phyloP scores from a whole-genome alignment of 1,284 basidiomycete genomes.

The Phellopilus nigrolimitatus region DNA sequence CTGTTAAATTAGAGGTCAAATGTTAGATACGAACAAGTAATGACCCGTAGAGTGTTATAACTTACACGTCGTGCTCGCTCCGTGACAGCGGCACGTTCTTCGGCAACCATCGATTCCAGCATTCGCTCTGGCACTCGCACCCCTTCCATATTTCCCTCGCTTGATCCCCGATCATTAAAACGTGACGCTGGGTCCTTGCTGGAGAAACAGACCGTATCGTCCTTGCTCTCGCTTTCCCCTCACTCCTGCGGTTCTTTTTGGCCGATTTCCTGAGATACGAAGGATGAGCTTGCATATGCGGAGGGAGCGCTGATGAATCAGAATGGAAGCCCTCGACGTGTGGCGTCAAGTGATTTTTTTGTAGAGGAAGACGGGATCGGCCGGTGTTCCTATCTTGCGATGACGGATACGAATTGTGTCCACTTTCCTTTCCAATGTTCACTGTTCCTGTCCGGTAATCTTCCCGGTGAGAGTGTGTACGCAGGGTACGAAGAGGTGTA shows the following conservation, averaged over 20 bases:
- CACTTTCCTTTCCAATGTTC: too few species aligned
- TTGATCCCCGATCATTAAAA: constrained; percentile 7
- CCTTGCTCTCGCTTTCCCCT: constrained; percentile 1
- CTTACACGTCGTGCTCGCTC: constrained; percentile 44
- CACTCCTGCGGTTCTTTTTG: constrained; percentile 7
- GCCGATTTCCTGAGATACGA: not conserved
- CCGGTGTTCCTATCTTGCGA: constrained; percentile 14
- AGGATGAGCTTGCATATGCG: constrained; percentile 28
- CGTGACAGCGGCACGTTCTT: constrained; percentile 40
- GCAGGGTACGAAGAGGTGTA: constrained; percentile 20
- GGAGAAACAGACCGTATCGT: not conserved
- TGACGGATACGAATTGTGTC: constrained; percentile 19
- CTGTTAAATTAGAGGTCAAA: constrained; percentile 22
- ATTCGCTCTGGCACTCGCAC: constrained; percentile 24
- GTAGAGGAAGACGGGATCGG: not conserved
- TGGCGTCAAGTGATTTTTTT: constrained; percentile 12
- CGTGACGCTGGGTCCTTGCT: constrained; percentile 2
- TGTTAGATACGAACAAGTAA: constrained; percentile 4
- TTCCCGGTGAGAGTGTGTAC: constrained; percentile 20
- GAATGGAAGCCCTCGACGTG: constrained; percentile 31
- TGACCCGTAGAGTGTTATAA: not conserved
- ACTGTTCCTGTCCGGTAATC: too few species aligned
- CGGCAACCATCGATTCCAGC: constrained; percentile 55
- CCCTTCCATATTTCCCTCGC: constrained; percentile 13
- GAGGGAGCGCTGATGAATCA: too few species aligned